Base-by-base conservation (phyloP, 495 filamentous ascomycete genomes). In the Saxispiralis lemnorum region DNA sequence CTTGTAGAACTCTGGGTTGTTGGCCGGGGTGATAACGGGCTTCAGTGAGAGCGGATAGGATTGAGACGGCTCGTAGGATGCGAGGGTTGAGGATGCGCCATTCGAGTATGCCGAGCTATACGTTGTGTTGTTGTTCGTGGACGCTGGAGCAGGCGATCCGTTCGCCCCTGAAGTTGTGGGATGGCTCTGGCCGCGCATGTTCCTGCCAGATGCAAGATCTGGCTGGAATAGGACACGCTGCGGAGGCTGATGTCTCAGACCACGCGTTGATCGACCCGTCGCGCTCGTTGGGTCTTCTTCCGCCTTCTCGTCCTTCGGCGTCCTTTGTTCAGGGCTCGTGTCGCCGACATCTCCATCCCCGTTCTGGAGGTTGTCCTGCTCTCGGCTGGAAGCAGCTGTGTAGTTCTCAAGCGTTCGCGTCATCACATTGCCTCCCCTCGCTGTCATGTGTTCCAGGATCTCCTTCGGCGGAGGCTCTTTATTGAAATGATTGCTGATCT, bases 151-250 rank as follows among this genome's bases (percentile, higher is more conserved):
- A 12, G 34, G 32, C 5, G 32, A 36, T 6, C 34, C 34, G 9
- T 28, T 28, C 24, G 9, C 4, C 9, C 24, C 24, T 2, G 65
- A 62, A 30, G 56, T 59, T 32, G 69, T 60, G 19, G 71, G 63
- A 21, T 63, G 65, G 15, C 71, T 67, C 1, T 65, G 52, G 39
- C 76, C 69, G 38, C 79, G 67, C 5, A 66, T 72, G 49, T 75
- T 71, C 38, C 78, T 63, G 15, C 71, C 63, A 0, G 74, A 63
- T 11, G 67, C 65, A 0, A 78, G 69, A 47, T 87, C 82, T 2
- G 82, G 81, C 53, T 84, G 79, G 62, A 85, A 89, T n/a, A 84
- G 71, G 6, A 81, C 70, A 48, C 83, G 68, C 46, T 80, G 82
- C 1, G 83, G 78, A 28, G 83, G 83, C 16, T 78, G 78, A 55